Evolutionary conservation across 768 basidiomycete species (phyloP).

Genomic region (Rhodotorula paludigena): DNA sequence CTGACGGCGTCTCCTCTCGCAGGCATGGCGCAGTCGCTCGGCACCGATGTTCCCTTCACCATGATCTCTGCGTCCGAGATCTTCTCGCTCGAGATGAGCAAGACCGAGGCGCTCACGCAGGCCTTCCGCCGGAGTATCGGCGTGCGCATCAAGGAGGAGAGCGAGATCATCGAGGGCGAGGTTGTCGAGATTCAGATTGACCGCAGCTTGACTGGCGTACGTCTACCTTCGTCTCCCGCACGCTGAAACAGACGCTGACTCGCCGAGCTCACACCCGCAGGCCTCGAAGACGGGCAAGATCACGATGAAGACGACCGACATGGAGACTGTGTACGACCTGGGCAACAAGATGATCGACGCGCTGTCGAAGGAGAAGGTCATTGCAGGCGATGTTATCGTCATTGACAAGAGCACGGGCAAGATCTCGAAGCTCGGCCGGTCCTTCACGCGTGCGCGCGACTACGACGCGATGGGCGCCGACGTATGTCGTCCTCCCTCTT

Average conservation of each 20-base stretch:
- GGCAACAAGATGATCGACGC: slow-evolving; percentile 99
- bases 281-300: slow-evolving; percentile 96
- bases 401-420: slow-evolving; percentile 98
- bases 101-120: slow-evolving; percentile 95
- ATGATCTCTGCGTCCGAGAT: slow-evolving; percentile 98
- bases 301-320: slow-evolving; percentile 96
- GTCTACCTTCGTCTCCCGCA: slow-evolving; percentile 41
- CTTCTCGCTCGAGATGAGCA: slow-evolving; percentile 95
- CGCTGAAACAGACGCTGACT: not conserved
- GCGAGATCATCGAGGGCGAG: slow-evolving; percentile 94
- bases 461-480: slow-evolving; percentile 99
- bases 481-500: slow-evolving; percentile 54
- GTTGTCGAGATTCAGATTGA: slow-evolving; percentile 99
- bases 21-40: slow-evolving; percentile 96
- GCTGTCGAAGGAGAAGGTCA: slow-evolving; percentile 91
- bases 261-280: slow-evolving; percentile 51
- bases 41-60: slow-evolving; percentile 91
- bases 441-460: slow-evolving; percentile 92
- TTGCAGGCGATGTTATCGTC: slow-evolving; percentile 83
- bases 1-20: not conserved
- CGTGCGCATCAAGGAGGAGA: slow-evolving; percentile 94
- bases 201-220: slow-evolving; percentile 86
- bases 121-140: slow-evolving; percentile 94
- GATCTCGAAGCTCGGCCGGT: slow-evolving; percentile 90
- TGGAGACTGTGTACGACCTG: slow-evolving; percentile 98